These are phyloP conservation scores for Candida manassasensis DNA, from an alignment of 805 yeast genomes.

Conservation along the genomic window DNA sequence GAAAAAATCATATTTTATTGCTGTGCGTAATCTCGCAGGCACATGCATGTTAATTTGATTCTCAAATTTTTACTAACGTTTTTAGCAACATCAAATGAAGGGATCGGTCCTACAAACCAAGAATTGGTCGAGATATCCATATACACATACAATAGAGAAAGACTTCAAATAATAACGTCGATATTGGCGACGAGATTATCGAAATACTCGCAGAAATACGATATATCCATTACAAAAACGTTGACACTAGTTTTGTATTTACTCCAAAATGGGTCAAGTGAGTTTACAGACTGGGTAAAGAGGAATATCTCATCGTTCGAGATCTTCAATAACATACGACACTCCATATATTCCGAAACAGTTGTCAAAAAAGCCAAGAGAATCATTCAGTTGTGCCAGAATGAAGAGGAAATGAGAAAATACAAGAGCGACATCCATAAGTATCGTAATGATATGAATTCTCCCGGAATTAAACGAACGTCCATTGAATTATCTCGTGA, in stretches of 20 bases:
- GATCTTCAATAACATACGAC: constrained; percentile 9
- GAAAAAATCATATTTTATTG: no score
- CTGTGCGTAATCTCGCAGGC: neutral
- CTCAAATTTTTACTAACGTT: neutral
- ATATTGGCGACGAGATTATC: neutral
- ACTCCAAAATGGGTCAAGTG: constrained; percentile 49
- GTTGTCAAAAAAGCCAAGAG: constrained; percentile 35
- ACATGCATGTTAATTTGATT: neutral
- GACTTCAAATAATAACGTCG: neutral
- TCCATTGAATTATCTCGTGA: constrained; percentile 6
- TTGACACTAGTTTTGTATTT: constrained; percentile 49
- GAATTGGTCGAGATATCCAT: neutral
- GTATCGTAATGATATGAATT: constrained; percentile 38
- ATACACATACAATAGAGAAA: neutral
- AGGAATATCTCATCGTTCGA: constrained; percentile 10
- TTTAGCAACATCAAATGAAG: constrained; percentile 1
- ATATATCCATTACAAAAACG: constrained; percentile 39
- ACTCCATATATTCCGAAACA: constrained; percentile 19
- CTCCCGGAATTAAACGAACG: constrained; percentile 28
- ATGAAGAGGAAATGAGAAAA: constrained; percentile 27
- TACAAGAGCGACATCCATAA: constrained; percentile 40
- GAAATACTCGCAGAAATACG: constrained; percentile 22
- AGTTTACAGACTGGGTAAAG: constrained; percentile 44
- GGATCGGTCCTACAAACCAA: constrained; percentile 1
- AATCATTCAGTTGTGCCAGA: constrained; percentile 25